Evolutionary conservation across 2,329 filamentous ascomycete species (phyloP).

Genomic region (Diplodia intermedia): DNA sequence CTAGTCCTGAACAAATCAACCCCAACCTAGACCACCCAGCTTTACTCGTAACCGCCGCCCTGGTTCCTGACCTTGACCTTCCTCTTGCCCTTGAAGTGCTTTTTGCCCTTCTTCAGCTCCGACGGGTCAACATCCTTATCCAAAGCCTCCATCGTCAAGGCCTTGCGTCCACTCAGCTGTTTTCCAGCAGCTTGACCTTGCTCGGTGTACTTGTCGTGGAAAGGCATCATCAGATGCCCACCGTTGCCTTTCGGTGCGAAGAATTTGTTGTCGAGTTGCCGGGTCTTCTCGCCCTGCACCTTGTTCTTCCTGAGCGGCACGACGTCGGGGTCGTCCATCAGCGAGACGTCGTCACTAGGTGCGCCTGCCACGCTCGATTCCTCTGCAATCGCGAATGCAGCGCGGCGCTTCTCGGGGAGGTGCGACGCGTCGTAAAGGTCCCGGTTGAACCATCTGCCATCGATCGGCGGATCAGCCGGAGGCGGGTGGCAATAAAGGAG

Average conservation of each 20-base stretch:
- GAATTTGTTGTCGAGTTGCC: constrained; percentile 84
- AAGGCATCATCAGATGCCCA: constrained; percentile 77
- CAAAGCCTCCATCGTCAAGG: constrained; percentile 78
- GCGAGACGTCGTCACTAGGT: constrained; percentile 48
- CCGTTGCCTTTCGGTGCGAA: constrained; percentile 71
- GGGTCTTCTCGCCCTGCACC: constrained; percentile 72
- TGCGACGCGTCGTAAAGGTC: constrained; percentile 86
- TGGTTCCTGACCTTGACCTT: constrained; percentile 56
- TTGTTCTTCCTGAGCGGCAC: constrained; percentile 44
- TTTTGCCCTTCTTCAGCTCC: constrained; percentile 80
- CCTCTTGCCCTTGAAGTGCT: constrained; percentile 86
- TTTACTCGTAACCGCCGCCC: constrained; percentile 26
- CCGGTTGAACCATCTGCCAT: constrained; percentile 80
- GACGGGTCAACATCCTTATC: constrained; percentile 85
- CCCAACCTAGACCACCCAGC: background rate
- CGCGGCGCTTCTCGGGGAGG: constrained; percentile 80
- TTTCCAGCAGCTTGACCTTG: constrained; percentile 70
- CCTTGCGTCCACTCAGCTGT: constrained; percentile 81
- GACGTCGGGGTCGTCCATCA: constrained; percentile 61
- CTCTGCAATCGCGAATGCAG: constrained; percentile 62
- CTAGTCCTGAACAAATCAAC: background rate
- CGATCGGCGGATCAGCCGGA: constrained; percentile 68
- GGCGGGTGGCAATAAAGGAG: constrained; percentile 91
- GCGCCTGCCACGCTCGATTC: constrained; percentile 48
- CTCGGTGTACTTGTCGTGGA: constrained; percentile 87